phyloP scores from a whole-genome alignment of 208 protist species.

The Endotrypanum monterogeii region DNA sequence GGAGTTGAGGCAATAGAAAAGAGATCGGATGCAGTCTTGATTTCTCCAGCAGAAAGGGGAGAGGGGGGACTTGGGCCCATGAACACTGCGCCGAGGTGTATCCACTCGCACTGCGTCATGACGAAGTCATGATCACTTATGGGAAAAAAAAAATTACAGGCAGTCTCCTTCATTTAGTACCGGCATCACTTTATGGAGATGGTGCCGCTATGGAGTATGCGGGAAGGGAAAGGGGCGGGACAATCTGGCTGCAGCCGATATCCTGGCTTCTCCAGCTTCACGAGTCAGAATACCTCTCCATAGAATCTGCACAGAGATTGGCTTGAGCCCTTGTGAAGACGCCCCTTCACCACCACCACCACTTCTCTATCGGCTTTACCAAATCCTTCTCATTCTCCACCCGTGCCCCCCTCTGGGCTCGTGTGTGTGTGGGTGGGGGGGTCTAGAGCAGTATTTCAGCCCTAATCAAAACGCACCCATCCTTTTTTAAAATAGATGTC shows the following conservation, averaged over 20 bases:
- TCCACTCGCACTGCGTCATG: not conserved
- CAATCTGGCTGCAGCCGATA: too few relatives aligned
- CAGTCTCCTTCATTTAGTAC: not conserved
- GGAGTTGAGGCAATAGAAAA: not conserved
- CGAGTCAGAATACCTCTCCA: too few relatives aligned
- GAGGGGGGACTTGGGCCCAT: not conserved
- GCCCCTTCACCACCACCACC: too few relatives aligned
- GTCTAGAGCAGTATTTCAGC: too few relatives aligned
- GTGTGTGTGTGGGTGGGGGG: too few relatives aligned
- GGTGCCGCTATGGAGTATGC: not conserved
- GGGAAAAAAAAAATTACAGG: not conserved
- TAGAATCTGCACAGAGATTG: too few relatives aligned
- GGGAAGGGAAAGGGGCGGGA: too few relatives aligned
- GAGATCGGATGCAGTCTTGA: not conserved
- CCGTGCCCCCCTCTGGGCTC: too few relatives aligned
- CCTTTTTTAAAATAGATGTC: too few relatives aligned
- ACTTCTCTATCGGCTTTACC: too few relatives aligned
- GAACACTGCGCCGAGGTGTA: not conserved
- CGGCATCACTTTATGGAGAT: not conserved
- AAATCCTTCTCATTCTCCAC: too few relatives aligned
- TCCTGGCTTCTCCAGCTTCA: not conserved
- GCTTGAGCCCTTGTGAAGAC: not conserved
- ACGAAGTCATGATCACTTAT: not conserved
- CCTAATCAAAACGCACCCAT: too few relatives aligned
- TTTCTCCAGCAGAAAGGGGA: not conserved